Conservation (phyloP, 208 protist species). For the Leishmania tropica region DNA sequence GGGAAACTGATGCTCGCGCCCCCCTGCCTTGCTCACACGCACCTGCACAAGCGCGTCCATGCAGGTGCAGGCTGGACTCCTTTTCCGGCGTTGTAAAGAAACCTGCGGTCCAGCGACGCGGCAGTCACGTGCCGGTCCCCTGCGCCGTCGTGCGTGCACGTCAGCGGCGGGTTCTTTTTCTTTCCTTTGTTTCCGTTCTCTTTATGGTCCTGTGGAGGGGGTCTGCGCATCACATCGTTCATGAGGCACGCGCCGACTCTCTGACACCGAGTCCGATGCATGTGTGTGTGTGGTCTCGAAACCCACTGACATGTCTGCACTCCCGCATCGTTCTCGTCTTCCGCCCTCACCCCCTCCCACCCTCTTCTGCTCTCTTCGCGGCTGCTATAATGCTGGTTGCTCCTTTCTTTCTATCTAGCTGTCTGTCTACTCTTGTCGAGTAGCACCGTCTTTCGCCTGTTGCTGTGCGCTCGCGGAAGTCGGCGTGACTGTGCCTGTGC, state of each 20-base stretch:
- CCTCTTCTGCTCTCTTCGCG: neutral
- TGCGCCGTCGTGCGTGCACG: neutral
- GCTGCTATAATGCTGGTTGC: neutral
- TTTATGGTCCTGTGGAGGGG: neutral
- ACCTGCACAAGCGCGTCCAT: neutral
- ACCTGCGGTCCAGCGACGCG: neutral
- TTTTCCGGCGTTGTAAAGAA: neutral
- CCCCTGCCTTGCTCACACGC: neutral
- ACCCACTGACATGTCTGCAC: neutral
- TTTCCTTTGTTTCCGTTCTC: neutral
- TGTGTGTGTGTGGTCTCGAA: neutral
- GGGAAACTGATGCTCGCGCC: neutral
- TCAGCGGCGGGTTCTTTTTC: no score
- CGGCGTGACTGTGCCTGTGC: conserved; percentile 11
- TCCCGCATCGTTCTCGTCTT: neutral
- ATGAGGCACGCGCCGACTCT: neutral
- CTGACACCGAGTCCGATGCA: neutral
- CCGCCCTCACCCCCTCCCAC: neutral
- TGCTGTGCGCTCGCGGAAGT: neutral
- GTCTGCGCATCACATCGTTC: no score
- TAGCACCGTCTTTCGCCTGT: neutral
- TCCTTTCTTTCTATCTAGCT: neutral
- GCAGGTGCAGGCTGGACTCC: neutral
- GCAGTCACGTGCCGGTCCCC: neutral
- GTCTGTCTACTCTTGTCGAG: neutral